These are phyloP conservation scores for Trichoderma gracile DNA, from an alignment of 2,329 filamentous ascomycete species.

Conservation along the genomic window DNA sequence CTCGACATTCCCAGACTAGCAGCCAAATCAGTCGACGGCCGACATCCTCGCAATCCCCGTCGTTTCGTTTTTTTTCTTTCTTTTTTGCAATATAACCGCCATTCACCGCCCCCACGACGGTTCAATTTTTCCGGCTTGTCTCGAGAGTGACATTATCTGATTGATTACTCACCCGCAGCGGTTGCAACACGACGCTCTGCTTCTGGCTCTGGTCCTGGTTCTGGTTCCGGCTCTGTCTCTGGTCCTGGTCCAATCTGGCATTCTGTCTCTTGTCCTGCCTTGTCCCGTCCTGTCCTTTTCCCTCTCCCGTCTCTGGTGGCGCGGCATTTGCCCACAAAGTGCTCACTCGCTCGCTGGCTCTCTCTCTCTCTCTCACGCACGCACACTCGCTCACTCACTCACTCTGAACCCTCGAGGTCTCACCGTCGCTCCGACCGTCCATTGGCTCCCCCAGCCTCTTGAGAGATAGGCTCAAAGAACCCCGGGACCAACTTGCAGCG, in stretches of 20 bases:
- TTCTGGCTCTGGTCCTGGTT: too few species aligned
- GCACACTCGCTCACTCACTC: background rate
- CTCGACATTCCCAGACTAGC: slow-evolving; percentile 24
- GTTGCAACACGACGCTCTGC: slow-evolving; percentile 7
- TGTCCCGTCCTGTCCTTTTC: too few species aligned
- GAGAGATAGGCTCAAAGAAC: background rate
- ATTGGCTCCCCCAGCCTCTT: slow-evolving; percentile 7
- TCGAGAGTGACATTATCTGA: slow-evolving; percentile 23
- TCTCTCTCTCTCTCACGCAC: too few species aligned
- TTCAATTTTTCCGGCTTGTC: slow-evolving; percentile 19
- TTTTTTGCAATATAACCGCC: slow-evolving; percentile 22
- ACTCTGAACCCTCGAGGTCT: background rate
- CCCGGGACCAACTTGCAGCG: slow-evolving; percentile 11
- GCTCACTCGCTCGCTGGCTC: too few species aligned
- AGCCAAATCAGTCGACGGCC: slow-evolving; percentile 21
- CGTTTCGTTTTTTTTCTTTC: too few species aligned
- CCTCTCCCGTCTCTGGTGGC: background rate
- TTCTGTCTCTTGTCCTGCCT: too few species aligned
- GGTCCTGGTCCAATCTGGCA: too few species aligned
- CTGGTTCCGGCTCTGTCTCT: too few species aligned
- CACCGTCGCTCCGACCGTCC: background rate
- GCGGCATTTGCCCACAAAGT: background rate
- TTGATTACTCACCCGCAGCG: slow-evolving; percentile 18
- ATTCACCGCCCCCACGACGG: slow-evolving; percentile 24
- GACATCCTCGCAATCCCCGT: slow-evolving; percentile 25